phyloP scores from a whole-genome alignment of 1,139 yeast genomes.

The Magnusiomyces magnusii region DNA sequence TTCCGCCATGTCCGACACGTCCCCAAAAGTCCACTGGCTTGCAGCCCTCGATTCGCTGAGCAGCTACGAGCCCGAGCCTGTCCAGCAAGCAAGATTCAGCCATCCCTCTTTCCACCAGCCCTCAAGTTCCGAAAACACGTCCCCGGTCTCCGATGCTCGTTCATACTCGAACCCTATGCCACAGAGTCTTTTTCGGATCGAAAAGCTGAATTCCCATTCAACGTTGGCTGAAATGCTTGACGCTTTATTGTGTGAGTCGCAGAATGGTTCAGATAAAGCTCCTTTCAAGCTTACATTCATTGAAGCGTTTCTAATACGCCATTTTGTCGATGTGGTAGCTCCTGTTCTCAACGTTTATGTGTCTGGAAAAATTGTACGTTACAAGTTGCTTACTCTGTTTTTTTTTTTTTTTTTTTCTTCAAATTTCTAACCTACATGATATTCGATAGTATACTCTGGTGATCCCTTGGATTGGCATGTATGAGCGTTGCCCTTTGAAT shows the following conservation, averaged over 20 bases:
- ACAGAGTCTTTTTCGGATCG: not conserved
- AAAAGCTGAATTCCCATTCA: not conserved
- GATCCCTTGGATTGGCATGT: constrained; percentile 12
- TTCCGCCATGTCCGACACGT: not conserved
- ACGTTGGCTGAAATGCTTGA: not conserved
- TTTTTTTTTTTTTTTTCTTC: too few species aligned
- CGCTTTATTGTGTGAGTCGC: not conserved
- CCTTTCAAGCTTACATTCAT: not conserved
- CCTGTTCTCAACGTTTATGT: constrained; percentile 14
- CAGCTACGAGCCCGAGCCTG: not conserved
- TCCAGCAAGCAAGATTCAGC: not conserved
- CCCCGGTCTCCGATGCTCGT: not conserved
- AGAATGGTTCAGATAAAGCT: not conserved
- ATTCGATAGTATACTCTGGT: constrained; percentile 11
- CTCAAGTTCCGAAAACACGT: not conserved
- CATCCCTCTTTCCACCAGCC: not conserved
- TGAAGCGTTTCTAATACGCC: constrained; percentile 12
- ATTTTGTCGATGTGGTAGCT: constrained; percentile 12
- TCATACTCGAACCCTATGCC: not conserved
- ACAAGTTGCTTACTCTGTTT: not conserved
- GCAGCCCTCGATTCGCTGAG: not conserved
- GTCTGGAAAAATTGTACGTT: not conserved
- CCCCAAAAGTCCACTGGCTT: not conserved
- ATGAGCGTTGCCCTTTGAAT: constrained; percentile 10
- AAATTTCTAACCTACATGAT: too few species aligned